A percentile compares a stretch with the other conserved stretches of the same genome.
phyloP scores from a whole-genome alignment of 306 rosid genomes.

The Citrullus mucosospermus region DNA sequence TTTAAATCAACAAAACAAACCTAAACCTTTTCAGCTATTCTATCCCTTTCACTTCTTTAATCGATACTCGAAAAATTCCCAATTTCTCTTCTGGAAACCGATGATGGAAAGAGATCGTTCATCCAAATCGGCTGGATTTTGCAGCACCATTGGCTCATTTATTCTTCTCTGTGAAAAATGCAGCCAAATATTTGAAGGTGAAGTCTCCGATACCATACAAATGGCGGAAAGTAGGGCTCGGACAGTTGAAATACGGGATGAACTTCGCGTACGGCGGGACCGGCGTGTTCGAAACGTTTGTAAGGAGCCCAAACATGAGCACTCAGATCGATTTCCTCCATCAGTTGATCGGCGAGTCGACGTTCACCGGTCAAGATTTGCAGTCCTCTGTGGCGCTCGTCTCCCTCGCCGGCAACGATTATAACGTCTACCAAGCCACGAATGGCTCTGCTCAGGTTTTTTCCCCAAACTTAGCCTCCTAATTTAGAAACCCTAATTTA shows the following conservation, averaged over 20 bases:
- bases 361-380: constrained; percentile 26
- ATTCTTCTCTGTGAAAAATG: not conserved
- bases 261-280: constrained; percentile 85
- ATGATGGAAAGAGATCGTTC: too few relatives aligned
- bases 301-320: constrained; percentile 62
- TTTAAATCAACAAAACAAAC: too few relatives aligned
- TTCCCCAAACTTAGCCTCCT: not conserved
- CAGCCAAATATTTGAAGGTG: constrained; percentile 37
- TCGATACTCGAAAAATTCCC: too few relatives aligned
- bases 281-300: constrained; percentile 56
- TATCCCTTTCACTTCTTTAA: too few relatives aligned
- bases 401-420: constrained; percentile 80
- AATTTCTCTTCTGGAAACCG: too few relatives aligned
- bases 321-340: constrained; percentile 51
- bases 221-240: constrained; percentile 24
- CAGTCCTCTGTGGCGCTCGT: constrained; percentile 47
- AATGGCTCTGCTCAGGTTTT: constrained; percentile 48
- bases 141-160: not conserved
- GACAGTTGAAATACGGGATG: constrained; percentile 52
- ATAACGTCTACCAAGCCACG: constrained; percentile 17
- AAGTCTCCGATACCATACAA: constrained; percentile 73
- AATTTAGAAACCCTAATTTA: not conserved
- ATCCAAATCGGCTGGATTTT: not conserved
- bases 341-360: constrained; percentile 15
- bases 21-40: too few relatives aligned